Conservation (phyloP, 768 basidiomycete genomes). For the Amanita muscaria region DNA sequence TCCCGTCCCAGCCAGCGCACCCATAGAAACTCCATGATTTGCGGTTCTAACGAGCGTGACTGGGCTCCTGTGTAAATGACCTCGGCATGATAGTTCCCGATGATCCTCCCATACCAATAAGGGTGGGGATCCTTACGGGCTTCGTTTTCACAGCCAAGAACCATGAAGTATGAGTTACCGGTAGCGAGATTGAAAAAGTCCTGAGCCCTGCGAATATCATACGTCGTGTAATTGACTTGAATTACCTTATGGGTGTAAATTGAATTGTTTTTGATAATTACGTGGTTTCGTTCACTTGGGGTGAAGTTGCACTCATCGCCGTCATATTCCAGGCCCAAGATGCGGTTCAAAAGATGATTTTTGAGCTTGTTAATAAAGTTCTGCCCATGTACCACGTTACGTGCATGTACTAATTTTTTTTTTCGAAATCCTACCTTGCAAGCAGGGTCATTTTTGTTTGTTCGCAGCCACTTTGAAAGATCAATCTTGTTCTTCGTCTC, state of each 20-base stretch:
- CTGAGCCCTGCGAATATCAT: conserved; percentile 30
- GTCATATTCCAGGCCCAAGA: conserved; percentile 13
- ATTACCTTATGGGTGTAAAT: conserved; percentile 24
- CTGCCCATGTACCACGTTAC: conserved; percentile 10
- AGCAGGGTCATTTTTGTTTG: conserved; percentile 18
- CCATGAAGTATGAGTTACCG: conserved; percentile 13
- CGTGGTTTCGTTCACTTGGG: conserved; percentile 14
- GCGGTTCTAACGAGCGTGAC: background rate
- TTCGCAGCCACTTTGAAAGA: conserved; percentile 1
- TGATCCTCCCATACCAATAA: conserved; percentile 26
- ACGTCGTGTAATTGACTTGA: conserved; percentile 32
- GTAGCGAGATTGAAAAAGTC: conserved; percentile 29
- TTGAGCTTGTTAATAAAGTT: conserved; percentile 22
- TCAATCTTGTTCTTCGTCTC: conserved; percentile 5
- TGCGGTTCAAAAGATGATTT: conserved; percentile 20
- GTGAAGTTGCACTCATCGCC: conserved; percentile 17
- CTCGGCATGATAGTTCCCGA: conserved; percentile 16
- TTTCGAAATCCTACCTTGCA: conserved; percentile 15
- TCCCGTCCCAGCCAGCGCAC: conserved; percentile 18
- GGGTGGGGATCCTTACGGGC: conserved; percentile 16
- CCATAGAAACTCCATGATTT: conserved; percentile 18
- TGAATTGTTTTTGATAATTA: conserved; percentile 13
- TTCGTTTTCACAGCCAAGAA: conserved; percentile 5
- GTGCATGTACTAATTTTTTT: background rate
- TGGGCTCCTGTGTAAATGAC: conserved; percentile 1